Conservation (phyloP, 352 stramenopile species). For the Phytophthora gonapodyides region DNA sequence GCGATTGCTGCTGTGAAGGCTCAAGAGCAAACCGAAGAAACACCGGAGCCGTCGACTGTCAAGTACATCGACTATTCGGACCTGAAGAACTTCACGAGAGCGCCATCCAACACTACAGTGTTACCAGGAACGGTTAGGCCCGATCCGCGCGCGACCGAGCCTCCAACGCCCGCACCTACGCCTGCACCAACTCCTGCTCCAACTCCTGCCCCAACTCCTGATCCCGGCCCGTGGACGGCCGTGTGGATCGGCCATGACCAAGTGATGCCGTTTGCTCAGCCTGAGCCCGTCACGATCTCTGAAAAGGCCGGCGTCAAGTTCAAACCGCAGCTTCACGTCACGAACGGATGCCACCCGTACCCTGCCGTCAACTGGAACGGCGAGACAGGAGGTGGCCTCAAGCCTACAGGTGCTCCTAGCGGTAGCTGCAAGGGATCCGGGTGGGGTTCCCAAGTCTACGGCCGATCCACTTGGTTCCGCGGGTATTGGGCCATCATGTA, state of each 20-base stretch:
- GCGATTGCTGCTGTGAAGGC: slow-evolving; percentile 15
- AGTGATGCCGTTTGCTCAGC: slow-evolving; percentile 22
- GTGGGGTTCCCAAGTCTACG: slow-evolving; percentile 36
- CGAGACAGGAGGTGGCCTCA: slow-evolving; percentile 16
- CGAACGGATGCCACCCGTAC: slow-evolving; percentile 27
- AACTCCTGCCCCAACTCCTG: slow-evolving; percentile 1
- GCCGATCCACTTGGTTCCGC: slow-evolving; percentile 21
- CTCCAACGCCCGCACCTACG: slow-evolving; percentile 9
- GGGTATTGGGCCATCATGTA: slow-evolving; percentile 34
- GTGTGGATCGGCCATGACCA: slow-evolving; percentile 20
- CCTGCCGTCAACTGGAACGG: slow-evolving; percentile 26
- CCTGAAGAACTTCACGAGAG: slow-evolving; percentile 23
- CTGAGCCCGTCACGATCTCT: slow-evolving; percentile 15
- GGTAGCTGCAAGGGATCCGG: slow-evolving; percentile 34
- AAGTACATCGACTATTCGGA: slow-evolving; percentile 30
- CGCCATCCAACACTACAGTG: slow-evolving; percentile 5
- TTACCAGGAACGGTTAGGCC: background rate
- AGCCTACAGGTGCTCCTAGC: slow-evolving; percentile 14
- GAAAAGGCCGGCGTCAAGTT: slow-evolving; percentile 25
- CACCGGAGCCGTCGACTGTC: slow-evolving; percentile 9
- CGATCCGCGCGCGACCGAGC: slow-evolving; percentile 8
- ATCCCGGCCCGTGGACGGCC: slow-evolving; percentile 11
- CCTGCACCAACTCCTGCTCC: background rate
- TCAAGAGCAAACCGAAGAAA: slow-evolving; percentile 21
- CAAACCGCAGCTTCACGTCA: slow-evolving; percentile 23